Evolutionary conservation across 1,284 basidiomycete species (phyloP), one percentile per base, ranked within the genome.

Genomic region (Ustilago tritici): DNA sequence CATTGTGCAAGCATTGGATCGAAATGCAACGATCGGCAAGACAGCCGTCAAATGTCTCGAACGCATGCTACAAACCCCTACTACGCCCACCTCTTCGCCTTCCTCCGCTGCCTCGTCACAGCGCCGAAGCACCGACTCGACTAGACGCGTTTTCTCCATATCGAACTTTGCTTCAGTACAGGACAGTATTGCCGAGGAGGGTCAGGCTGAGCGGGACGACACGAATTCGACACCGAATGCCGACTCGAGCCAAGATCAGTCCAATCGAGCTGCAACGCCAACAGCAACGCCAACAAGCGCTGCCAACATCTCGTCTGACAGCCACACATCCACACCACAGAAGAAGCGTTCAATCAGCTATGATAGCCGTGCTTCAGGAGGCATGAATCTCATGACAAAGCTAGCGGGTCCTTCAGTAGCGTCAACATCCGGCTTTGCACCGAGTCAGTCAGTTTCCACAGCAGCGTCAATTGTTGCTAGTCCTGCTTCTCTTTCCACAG

Each of bases 31-130:
- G 17, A 81, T 81, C 15, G 76, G 80, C 15, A 81, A 81, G 56
- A 77, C 77, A 5, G 80, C 80, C 2, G 80, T 75, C 19, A 81
- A 78, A 60, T 65, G 80, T 17, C 65, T 81, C 10, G 80, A 81
- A 36, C 66, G 72, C 19, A 72, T 80, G 63, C 72, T 82, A 5
- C 70, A 71, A n/a, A 57, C 61, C 12, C 65, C 73, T 14, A 41
- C 66, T 23, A 40, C 56, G 35, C 65, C 69, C 12, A 60, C 38
- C 9, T 52, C 73, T 50, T 67, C 65, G 9, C 65, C 73, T 9
- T 41, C 63, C 1, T 63, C 67, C 12, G 40, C 58, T 9, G 65
- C 47, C 19, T 38, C 65, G 4, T 38, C 61, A 35, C 54, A 47
- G 35, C 70, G 53, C 12, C 47, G 65, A n/a, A 46, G 28, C 46